Conservation (phyloP, 768 basidiomycete genomes). For the Pleurotus tuber-regium region DNA sequence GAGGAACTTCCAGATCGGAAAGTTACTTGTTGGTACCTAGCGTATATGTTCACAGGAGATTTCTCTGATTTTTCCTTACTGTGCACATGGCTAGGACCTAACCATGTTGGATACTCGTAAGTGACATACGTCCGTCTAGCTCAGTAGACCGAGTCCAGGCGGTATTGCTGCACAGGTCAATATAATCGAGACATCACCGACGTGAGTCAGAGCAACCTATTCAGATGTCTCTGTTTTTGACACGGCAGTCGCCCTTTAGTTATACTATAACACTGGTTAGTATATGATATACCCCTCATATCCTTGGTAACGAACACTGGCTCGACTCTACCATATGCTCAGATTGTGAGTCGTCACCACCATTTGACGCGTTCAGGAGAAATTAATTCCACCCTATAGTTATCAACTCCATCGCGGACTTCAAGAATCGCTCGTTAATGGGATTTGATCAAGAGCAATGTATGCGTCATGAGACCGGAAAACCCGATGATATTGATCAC, state of each 20-base stretch:
- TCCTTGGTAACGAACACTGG: neutral
- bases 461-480: conserved; percentile 22
- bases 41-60: neutral
- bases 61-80: neutral
- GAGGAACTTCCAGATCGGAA: conserved; percentile 63
- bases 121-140: conserved; percentile 13
- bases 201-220: conserved; percentile 25
- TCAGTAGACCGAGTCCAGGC: neutral
- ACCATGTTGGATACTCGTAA: conserved; percentile 62
- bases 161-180: conserved; percentile 30
- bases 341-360: conserved; percentile 10
- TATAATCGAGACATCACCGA: conserved; percentile 61
- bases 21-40: conserved; percentile 33
- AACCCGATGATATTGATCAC: neutral
- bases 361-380: conserved; percentile 5
- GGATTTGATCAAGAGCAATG: conserved; percentile 54
- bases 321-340: neutral
- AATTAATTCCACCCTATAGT: conserved; percentile 23
- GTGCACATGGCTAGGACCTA: conserved; percentile 30
- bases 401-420: conserved; percentile 40
- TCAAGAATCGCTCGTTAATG: conserved; percentile 50
- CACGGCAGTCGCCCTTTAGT: conserved; percentile 20
- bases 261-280: conserved; percentile 51
- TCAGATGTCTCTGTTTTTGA: neutral
- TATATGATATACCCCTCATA: neutral